These are phyloP conservation scores for Kuraishia cidri DNA, from an alignment of 805 yeast species.

Conservation along the genomic window DNA sequence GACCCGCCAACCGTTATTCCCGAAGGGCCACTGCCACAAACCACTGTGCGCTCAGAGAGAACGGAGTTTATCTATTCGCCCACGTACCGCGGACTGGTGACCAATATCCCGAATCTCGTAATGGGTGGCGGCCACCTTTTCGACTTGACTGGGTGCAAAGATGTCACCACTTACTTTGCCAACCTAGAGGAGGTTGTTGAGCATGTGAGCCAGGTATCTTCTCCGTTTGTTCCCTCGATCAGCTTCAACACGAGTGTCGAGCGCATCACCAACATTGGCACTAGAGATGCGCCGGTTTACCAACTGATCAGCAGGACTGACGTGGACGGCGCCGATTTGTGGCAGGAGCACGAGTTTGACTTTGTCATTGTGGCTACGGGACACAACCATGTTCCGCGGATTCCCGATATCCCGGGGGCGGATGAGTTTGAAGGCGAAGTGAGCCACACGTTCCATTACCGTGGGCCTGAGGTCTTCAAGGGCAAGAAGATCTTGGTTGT, in stretches of 20 bases:
- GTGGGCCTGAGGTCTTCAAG: neutral
- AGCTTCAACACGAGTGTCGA: conserved; percentile 27
- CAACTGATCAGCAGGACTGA: conserved; percentile 16
- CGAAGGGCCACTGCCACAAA: neutral
- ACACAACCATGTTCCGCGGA: conserved; percentile 29
- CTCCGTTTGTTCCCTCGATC: neutral
- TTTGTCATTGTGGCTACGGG: conserved; percentile 32
- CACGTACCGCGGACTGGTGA: conserved; percentile 18
- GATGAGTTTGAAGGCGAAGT: conserved; percentile 10
- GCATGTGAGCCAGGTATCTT: neutral
- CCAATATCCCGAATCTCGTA: conserved; percentile 32
- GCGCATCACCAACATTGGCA: conserved; percentile 17
- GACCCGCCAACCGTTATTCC: neutral
- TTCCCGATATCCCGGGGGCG: conserved; percentile 28
- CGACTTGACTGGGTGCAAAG: neutral
- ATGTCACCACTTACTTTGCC: neutral
- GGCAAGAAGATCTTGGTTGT: conserved; percentile 22
- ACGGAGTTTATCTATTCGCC: conserved; percentile 20
- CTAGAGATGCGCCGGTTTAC: conserved; percentile 17
- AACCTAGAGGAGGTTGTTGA: neutral
- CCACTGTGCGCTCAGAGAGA: neutral
- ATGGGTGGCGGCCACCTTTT: conserved; percentile 16
- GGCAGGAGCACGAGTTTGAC: conserved; percentile 18
- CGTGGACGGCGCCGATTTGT: conserved; percentile 2
- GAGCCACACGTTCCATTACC: neutral